phyloP scores from a whole-genome alignment of 148 eudicot species.

The Pouteria glomerata region DNA sequence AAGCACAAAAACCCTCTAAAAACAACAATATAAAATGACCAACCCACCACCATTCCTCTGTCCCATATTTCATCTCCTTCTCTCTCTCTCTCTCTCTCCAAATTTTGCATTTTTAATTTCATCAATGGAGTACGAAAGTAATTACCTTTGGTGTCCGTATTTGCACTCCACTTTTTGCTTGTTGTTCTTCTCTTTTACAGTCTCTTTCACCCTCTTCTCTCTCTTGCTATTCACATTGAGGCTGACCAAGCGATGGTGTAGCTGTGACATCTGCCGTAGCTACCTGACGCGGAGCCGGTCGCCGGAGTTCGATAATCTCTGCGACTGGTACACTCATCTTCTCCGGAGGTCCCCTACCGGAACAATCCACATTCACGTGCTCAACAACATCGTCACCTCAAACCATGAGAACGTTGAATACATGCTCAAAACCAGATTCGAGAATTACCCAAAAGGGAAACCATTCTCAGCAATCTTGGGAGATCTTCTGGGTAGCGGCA shows the following conservation, averaged over 20 bases:
- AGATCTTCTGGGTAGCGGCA: constrained; percentile 49
- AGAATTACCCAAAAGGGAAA: constrained; percentile 56
- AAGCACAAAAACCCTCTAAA: background rate
- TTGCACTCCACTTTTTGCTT: background rate
- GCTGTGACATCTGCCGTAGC: constrained; percentile 42
- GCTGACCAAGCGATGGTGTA: constrained; percentile 25
- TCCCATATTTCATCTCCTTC: background rate
- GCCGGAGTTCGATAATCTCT: constrained; percentile 33
- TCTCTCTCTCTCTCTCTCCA: background rate
- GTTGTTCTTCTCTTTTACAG: constrained; percentile 9
- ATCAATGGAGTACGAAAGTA: background rate
- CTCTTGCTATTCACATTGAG: constrained; percentile 12
- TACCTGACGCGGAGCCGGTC: constrained; percentile 36
- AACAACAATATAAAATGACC: background rate
- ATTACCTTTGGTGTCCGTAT: background rate
- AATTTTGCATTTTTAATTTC: background rate
- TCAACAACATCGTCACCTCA: constrained; percentile 42
- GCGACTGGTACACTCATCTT: constrained; percentile 52
- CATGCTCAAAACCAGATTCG: constrained; percentile 44
- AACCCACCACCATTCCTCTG: background rate
- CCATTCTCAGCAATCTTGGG: constrained; percentile 35
- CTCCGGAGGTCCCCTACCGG: constrained; percentile 36
- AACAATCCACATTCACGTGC: constrained; percentile 50
- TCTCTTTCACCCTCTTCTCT: constrained; percentile 7
- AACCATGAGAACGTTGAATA: constrained; percentile 45